Percentiles rank a stretch among this genome's conserved stretches.
These are phyloP conservation scores for Moesziomyces globuligerus DNA, from an alignment of 1,284 basidiomycete species.

Conservation along the genomic window DNA sequence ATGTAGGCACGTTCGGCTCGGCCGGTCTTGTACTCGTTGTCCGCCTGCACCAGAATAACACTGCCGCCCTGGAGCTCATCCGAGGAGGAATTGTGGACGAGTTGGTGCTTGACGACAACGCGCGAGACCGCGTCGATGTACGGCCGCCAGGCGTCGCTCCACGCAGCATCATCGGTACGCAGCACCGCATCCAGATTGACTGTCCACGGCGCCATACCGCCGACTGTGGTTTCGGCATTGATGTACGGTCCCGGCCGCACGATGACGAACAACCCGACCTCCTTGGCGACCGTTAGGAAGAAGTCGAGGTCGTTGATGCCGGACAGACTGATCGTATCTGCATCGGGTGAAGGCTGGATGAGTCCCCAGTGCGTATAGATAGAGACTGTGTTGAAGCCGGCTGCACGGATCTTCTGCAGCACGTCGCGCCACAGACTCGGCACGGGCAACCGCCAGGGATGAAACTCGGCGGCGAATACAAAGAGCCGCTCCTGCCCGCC, in stretches of 20 bases:
- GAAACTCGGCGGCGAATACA: conserved; percentile 73
- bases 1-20: conserved; percentile 57
- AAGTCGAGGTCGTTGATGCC: conserved; percentile 77
- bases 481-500: conserved; percentile 35
- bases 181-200: conserved; percentile 75
- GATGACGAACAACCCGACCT: conserved; percentile 75
- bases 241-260: conserved; percentile 77
- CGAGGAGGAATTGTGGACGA: conserved; percentile 68
- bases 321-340: conserved; percentile 74
- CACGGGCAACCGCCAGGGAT: conserved; percentile 82
- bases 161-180: conserved; percentile 77
- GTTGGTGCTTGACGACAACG: conserved; percentile 75
- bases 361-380: conserved; percentile 74
- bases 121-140: conserved; percentile 77
- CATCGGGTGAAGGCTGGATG: conserved; percentile 78
- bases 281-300: conserved; percentile 72
- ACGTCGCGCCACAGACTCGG: conserved; percentile 83
- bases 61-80: conserved; percentile 32
- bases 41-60: conserved; percentile 53
- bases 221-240: conserved; percentile 76
- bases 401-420: conserved; percentile 81
- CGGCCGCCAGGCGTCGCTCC: conserved; percentile 75
- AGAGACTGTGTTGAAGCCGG: conserved; percentile 75
- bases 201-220: conserved; percentile 81
- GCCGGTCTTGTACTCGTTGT: conserved; percentile 65